phyloP scores from a whole-genome alignment of 208 protist species.

The Naegleria gruberi region DNA sequence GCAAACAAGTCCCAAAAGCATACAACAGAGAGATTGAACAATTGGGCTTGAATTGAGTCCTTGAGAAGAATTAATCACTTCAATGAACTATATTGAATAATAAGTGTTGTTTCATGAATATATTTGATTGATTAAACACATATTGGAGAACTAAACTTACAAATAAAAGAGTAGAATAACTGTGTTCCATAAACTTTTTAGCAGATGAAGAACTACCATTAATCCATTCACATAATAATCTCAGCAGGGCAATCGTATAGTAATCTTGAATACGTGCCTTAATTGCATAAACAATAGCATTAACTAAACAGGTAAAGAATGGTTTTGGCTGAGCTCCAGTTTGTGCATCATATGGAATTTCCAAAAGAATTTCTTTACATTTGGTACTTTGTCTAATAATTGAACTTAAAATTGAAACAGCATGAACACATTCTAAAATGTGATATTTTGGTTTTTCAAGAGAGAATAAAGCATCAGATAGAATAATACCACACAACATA shows the following conservation, averaged over 20 bases:
- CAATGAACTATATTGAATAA: not conserved
- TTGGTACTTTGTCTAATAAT: conserved; percentile 6
- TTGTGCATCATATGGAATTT: not conserved
- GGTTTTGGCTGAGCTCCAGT: not conserved
- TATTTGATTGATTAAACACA: no score
- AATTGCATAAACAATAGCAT: not conserved
- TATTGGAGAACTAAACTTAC: no score
- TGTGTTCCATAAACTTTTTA: not conserved
- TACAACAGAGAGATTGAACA: not conserved
- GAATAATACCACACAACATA: conserved; percentile 9
- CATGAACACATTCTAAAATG: not conserved
- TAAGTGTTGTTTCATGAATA: no score
- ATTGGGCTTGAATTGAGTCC: not conserved
- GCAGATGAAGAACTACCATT: not conserved
- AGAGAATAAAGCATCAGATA: not conserved
- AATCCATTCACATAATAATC: conserved; percentile 11
- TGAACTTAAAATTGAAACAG: not conserved
- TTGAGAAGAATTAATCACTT: not conserved
- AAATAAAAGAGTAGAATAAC: not conserved
- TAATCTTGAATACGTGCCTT: not conserved
- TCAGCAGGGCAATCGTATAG: not conserved
- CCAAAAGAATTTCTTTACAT: conserved; percentile 18
- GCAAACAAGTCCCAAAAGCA: not conserved
- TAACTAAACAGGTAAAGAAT: conserved; percentile 8
- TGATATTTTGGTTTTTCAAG: not conserved